Conservation (phyloP, 305 asterid genomes). For the Fraxinus greggii region DNA sequence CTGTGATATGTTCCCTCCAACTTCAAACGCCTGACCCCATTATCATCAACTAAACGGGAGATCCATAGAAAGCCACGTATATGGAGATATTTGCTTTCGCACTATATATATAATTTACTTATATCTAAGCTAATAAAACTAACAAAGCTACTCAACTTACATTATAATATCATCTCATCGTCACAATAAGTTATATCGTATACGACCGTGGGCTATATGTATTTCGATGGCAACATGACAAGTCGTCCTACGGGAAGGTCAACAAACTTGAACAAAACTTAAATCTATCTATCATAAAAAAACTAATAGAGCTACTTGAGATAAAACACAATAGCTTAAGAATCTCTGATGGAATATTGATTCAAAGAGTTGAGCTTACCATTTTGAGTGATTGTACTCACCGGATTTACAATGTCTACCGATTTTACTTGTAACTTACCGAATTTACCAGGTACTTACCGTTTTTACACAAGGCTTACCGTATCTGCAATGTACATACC, state of each 20-base stretch:
- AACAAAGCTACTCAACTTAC: not conserved
- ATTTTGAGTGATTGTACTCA: too few relatives aligned
- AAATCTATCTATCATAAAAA: too few relatives aligned
- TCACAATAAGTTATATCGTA: not conserved
- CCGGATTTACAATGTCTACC: too few relatives aligned
- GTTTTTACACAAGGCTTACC: too few relatives aligned
- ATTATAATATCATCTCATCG: too few relatives aligned
- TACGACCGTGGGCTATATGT: not conserved
- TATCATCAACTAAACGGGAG: not conserved
- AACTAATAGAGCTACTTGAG: not conserved
- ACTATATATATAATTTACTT: not conserved
- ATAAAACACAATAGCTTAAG: not conserved
- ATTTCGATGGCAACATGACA: not conserved
- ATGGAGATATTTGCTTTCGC: not conserved
- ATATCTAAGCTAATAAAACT: not conserved
- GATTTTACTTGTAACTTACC: too few relatives aligned
- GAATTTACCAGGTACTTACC: too few relatives aligned
- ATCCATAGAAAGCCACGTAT: not conserved
- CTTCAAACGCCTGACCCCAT: constrained; percentile 21
- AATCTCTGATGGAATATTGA: too few relatives aligned
- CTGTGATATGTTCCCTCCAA: constrained; percentile 48
- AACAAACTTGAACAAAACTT: too few relatives aligned
- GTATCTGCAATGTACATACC: too few relatives aligned
- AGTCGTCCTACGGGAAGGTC: too few relatives aligned
- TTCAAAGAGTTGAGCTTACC: too few relatives aligned